Base-by-base conservation (phyloP, 164 flowering plant genomes). In the Buxus sempervirens region DNA sequence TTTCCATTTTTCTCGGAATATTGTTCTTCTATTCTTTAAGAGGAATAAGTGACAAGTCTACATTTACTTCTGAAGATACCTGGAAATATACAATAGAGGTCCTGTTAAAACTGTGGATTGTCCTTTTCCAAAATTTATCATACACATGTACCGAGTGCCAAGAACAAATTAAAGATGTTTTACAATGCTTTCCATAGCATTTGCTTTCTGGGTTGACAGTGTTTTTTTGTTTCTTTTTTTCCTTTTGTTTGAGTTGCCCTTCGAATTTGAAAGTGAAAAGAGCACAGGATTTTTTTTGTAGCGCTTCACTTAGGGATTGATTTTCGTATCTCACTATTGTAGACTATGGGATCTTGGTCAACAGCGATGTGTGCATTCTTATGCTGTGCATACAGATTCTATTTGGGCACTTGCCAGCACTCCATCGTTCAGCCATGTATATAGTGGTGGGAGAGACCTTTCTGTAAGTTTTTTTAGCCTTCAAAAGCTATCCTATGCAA, bases 401-500 rank as follows among this genome's bases (percentile, higher is more conserved):
- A 98, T 92, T 27, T 95, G 99, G 99, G 97, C 99, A 65, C 99
- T 95, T 84, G 97, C 97, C 12, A 85, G 96, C 79, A 89, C 93
- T 9, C 88, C 96, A 59, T 72, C 94, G 38, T 95, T 95, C 77
- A 90, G 88, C 79, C 97, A 95, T 82, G 99, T 95, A 63, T 95
- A 95, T 75, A 95, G 99, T 78, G 99, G 96, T 61, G 99, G 99
- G 26, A 85, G 96, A 68, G 98, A 92, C 76, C 84, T 78, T 57
- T 90, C 97, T 65, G 99, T 95, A 71, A 86, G 99, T 87, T 60
- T 25, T 27, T 13, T 23, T 51, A n/a, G n/a, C 5, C 64, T 42
- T 53, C 20, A 4, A 20, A 53, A 54, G 16, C 15, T 57, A 4
- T 59, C 22, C 15, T 45, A 15, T 45, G 14, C 23, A 12, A 38